Percentiles rank a stretch among this genome's conserved stretches.
Conservation (phyloP, 768 basidiomycete species). For the Suillus tomentosus region DNA sequence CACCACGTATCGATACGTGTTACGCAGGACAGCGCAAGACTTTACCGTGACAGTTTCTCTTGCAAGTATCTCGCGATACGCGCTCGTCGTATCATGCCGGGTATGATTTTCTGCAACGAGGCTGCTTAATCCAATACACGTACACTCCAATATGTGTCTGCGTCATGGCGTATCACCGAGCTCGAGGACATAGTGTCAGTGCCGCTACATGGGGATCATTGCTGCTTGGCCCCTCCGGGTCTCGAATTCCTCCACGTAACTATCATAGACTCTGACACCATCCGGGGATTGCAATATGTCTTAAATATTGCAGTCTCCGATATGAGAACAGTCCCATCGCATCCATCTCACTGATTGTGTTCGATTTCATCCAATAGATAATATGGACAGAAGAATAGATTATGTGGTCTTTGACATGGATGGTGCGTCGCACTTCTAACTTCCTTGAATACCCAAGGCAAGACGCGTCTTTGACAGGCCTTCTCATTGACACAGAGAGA, state of each 20-base stretch:
- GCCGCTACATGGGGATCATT: background rate
- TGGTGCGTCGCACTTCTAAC: constrained; percentile 39
- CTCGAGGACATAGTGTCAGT: background rate
- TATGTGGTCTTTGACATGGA: constrained; percentile 79
- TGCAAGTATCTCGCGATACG: background rate
- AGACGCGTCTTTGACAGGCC: constrained; percentile 41
- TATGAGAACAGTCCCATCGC: background rate
- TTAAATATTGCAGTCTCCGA: too few species aligned
- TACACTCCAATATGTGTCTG: background rate
- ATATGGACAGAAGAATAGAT: constrained; percentile 37
- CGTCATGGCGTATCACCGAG: background rate
- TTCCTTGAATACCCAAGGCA: constrained; percentile 3
- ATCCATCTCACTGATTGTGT: background rate
- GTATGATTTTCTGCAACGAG: background rate
- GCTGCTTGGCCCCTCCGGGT: background rate
- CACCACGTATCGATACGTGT: background rate
- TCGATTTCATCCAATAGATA: background rate
- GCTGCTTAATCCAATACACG: background rate
- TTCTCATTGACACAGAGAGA: constrained; percentile 76
- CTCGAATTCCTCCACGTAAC: background rate
- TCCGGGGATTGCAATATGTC: too few species aligned
- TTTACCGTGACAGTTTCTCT: background rate
- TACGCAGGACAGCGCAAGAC: background rate
- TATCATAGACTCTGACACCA: background rate
- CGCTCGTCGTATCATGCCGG: background rate